These are phyloP conservation scores for Epichloe bromicola DNA, from an alignment of 2,329 filamentous ascomycete genomes.

Conservation along the genomic window DNA sequence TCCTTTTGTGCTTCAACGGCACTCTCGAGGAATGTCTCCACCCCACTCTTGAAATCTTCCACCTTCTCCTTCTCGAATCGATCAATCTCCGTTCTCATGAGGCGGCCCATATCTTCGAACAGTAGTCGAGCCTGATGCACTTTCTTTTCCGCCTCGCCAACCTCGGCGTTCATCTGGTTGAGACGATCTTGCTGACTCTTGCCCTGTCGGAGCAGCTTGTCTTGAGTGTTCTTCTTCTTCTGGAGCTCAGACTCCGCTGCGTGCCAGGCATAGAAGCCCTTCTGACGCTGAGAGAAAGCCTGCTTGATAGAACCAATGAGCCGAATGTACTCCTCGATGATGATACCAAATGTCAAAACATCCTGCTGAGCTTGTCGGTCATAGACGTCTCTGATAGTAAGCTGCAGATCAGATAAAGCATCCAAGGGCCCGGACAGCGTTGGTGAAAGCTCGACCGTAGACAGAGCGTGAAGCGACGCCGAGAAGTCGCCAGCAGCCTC, in stretches of 20 bases:
- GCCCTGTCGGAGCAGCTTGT: slow-evolving; percentile 89
- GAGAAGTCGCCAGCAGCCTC: slow-evolving; percentile 92
- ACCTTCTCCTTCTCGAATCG: slow-evolving; percentile 95
- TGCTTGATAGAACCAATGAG: slow-evolving; percentile 91
- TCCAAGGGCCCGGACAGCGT: slow-evolving; percentile 80
- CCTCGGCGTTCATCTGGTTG: slow-evolving; percentile 83
- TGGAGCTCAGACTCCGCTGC: slow-evolving; percentile 76
- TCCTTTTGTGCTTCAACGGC: slow-evolving; percentile 98
- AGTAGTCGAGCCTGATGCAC: slow-evolving; percentile 80
- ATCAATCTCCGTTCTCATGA: slow-evolving; percentile 86
- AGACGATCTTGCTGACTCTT: slow-evolving; percentile 92
- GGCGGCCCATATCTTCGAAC: slow-evolving; percentile 93
- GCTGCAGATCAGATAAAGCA: slow-evolving; percentile 81
- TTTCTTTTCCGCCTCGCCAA: slow-evolving; percentile 86
- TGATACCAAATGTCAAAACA: slow-evolving; percentile 88
- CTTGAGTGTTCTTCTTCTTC: slow-evolving; percentile 79
- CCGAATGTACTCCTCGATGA: slow-evolving; percentile 95
- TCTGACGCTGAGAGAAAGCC: slow-evolving; percentile 84
- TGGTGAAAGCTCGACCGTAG: slow-evolving; percentile 83
- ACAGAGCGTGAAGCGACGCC: slow-evolving; percentile 79
- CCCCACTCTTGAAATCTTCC: slow-evolving; percentile 95
- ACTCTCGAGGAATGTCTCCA: slow-evolving; percentile 94
- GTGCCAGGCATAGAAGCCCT: slow-evolving; percentile 92
- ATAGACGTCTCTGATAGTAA: slow-evolving; percentile 89
- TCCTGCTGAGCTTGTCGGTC: slow-evolving; percentile 96